Evolutionary conservation across 2,329 filamentous ascomycete species (phyloP), one percentile per base, ranked within the genome.

Genomic region (Colletotrichum sp.): DNA sequence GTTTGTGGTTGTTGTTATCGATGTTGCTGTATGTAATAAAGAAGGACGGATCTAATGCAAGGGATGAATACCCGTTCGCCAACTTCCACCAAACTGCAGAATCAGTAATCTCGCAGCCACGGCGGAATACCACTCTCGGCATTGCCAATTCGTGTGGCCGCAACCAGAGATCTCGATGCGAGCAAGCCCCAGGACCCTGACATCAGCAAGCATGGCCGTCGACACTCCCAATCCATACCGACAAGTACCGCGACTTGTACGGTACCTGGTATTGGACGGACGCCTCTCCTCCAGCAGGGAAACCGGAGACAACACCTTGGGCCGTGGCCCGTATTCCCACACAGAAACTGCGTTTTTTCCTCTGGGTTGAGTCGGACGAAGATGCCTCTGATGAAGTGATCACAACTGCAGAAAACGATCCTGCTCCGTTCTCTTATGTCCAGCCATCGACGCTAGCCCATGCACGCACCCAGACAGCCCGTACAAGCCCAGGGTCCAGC

Each of bases 101-200:
- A 62, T 32, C 63, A 49, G 63, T 24, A 68, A 36, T 21, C 49
- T 62, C 36, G 32, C 60, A 55, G 18, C 34, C 26, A 52, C 30
- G 55, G 34, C n/a, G 21, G 55, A 71, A 57, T 57, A 39, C 68
- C n/a, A 64, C 55, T 21, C 26, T 49, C 26, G 21, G 6, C 24
- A n/a, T 39, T 21, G 34, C 32, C 36, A 66, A 16, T 57, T 62
- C 39, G 30, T 71, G 21, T 73, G 73, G 64, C 28, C 64, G 64
- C 65, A 64, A 55, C 26, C 64, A 76, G 70, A 76, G 70, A 76
- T 73, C 73, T 76, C 73, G 70, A 73, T 76, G 73, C 57, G 73
- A 73, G 49, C 64, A 12, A 68, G 70, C 59, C 70, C 70, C 73
- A 76, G 73, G 73, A 76, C 73, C 73, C 73, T 76, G 73, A 68